Evolutionary conservation across 1,284 basidiomycete species (phyloP).

Genomic region (Ceratobasidium sp.): DNA sequence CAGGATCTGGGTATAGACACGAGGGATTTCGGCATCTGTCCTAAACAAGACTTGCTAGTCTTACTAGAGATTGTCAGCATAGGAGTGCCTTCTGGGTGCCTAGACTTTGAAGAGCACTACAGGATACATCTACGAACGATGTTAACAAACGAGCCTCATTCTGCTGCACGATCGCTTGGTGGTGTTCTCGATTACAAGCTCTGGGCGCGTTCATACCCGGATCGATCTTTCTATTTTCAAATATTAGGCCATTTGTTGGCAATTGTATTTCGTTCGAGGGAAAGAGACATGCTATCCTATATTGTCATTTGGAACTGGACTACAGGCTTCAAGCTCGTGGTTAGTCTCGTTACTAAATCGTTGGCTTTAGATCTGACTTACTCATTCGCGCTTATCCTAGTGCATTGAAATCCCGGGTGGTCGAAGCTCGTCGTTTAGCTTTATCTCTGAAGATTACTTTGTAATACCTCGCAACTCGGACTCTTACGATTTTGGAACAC

Average conservation of each 20-base stretch:
- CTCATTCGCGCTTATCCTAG: neutral
- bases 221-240: slow-evolving; percentile 25
- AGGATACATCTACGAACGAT: slow-evolving; percentile 32
- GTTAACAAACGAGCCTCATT: slow-evolving; percentile 22
- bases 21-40: slow-evolving; percentile 18
- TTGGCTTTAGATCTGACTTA: neutral
- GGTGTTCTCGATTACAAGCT: neutral
- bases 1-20: slow-evolving; percentile 11
- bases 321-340: slow-evolving; percentile 5
- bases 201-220: neutral
- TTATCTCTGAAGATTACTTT: slow-evolving; percentile 29
- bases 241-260: slow-evolving; percentile 26
- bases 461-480: slow-evolving; percentile 24
- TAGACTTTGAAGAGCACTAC: slow-evolving; percentile 21
- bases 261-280: slow-evolving; percentile 24
- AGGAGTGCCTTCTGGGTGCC: neutral
- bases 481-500: neutral
- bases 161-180: neutral
- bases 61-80: slow-evolving; percentile 12
- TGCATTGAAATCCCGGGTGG: slow-evolving; percentile 14
- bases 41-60: slow-evolving; percentile 19
- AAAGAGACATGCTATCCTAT: slow-evolving; percentile 4
- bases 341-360: neutral
- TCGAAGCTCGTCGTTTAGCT: slow-evolving; percentile 5
- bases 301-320: slow-evolving; percentile 41